Base-by-base conservation (phyloP, 2,329 filamentous ascomycete genomes). In the Arthrobotrys entomopaga region DNA sequence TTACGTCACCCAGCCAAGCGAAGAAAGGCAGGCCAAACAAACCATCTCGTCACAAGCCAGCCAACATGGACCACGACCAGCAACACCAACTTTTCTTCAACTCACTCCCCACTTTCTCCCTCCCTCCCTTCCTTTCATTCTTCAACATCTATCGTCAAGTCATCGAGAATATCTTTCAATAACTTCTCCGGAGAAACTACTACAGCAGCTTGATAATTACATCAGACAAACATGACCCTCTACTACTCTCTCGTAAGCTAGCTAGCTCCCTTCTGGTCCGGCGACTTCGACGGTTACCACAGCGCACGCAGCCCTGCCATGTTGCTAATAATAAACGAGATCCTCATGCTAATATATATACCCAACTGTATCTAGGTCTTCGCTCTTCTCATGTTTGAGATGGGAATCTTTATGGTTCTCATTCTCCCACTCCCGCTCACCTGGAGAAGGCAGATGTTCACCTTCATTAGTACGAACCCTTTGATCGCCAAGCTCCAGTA, bases 401-500 rank as follows among this genome's bases (percentile, higher is more conserved):
- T 95, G 90, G 84, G 84, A 75, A 84, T 96, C 79, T 93, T 93
- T 84, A 87, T 91, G 85, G 84, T 91, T 78, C 86, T 94, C 79
- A 88, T 94, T 83, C 82, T 99, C 65, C 95, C 95, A 22, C 87
- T 98, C 79, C 95, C 95, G 52, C 97, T 96, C 84, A 89, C 87
- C 77, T 83, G 91, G 82, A 92, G 92, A 83, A 89, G 92, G 81
- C 92, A 88, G 84, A 88, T 97, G 81, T 97, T 97, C 81, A 92
- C 90, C 79, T 99, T 99, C 87, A 93, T 99, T 81, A 97, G 93
- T 61, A 92, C 94, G 81, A 96, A 90, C 81, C 90, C 87, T 3
- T 80, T 90, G 52, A 87, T 99, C 71, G 95, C 93, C 46, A 97
- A 98, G 82, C 82, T 98, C 77, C 94, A 98, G 85, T 97, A 99